Evolutionary conservation across 495 filamentous ascomycete genomes (phyloP), one percentile per base, ranked within the genome.

Genomic region (Cairneyella variabilis): DNA sequence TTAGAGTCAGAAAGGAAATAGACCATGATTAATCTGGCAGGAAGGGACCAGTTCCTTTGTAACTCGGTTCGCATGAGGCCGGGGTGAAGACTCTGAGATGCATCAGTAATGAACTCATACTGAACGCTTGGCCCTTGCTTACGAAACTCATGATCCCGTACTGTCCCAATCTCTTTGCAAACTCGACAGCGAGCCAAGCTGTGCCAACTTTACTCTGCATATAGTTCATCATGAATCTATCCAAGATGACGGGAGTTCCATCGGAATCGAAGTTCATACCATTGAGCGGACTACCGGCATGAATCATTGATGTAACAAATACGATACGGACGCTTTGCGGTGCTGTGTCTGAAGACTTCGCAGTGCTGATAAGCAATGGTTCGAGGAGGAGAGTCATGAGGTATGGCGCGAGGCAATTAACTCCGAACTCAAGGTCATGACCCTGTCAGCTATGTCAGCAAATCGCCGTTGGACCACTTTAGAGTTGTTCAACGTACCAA

Each of bases 391-490:
- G 48, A 6, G 71, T 77, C 23, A 80, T 64, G 14, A 80, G 64
- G 52, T 69, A 76, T 11, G 71, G 76, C 1, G 70, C 77, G 1
- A 79, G 62, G 49, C 68, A 71, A 51, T 81, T 79, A 3, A 72
- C 76, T 8, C 63, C 70, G 17, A 76, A 60, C 49, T 77, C 67
- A 2, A 77, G 54, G 39, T 79, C 78, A 56, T 72, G 64, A 21
- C 67, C 69, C 63, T 73, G 53, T 34, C 25, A 16, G 26, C 17
- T 21, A 51, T 12, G n/a, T n/a, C n/a, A n/a, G n/a, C n/a, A n/a
- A n/a, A n/a, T n/a, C n/a, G n/a, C n/a, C n/a, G n/a, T n/a, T n/a
- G n/a, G n/a, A n/a, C n/a, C n/a, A n/a, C n/a, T n/a, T n/a, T n/a
- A n/a, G n/a, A n/a, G n/a, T n/a, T n/a, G n/a, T n/a, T n/a, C 6